Evolutionary conservation across 169 alveolate species (phyloP), one percentile per base, ranked within the genome.

Genomic region (Plasmodium coatneyi): DNA sequence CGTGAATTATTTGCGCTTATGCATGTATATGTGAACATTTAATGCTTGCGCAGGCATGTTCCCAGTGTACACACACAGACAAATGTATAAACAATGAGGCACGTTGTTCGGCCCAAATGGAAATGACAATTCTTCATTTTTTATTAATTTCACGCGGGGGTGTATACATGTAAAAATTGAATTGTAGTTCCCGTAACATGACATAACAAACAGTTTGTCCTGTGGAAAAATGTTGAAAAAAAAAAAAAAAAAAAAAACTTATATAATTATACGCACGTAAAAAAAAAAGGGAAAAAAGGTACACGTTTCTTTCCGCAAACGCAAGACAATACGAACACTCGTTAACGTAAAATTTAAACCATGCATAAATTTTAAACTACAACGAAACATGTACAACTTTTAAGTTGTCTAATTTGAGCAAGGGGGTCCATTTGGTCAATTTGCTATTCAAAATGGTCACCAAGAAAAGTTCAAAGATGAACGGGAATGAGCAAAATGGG

Each of bases 371-470:
- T 83, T 66, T 39, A 83, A 36, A 46, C 30, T 12, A 52, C 41
- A 39, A 14, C 30, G 66, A 60, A 83, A 83, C 72, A 70, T 83
- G 54, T n/a, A 52, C 52, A 83, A 19, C 74, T 83, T 83, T 22
- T 19, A 66, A 39, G 54, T 70, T 52, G 86, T 80, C 86, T 80
- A 83, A 83, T 34, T 83, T 83, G 66, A 70, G 28, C 16, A 83
- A 49, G 41, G 72, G 14, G 46, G 46, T 39, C 30, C n/a, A 71
- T 66, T 71, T 66, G 6, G 49, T 36, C 72, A 66, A 66, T 28
- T 28, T 46, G 32, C 28, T 36, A 12, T 80, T 49, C 34, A 80
- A 49, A 36, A 34, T 80, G 12, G 41, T 54, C 36, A 30, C 70
- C 70, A 30, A 52, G 52, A 52, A 39, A 71, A 80, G 39, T 80